Conservation (phyloP, 176 grass and related monocot species). For the Microstegium vimineum region DNA sequence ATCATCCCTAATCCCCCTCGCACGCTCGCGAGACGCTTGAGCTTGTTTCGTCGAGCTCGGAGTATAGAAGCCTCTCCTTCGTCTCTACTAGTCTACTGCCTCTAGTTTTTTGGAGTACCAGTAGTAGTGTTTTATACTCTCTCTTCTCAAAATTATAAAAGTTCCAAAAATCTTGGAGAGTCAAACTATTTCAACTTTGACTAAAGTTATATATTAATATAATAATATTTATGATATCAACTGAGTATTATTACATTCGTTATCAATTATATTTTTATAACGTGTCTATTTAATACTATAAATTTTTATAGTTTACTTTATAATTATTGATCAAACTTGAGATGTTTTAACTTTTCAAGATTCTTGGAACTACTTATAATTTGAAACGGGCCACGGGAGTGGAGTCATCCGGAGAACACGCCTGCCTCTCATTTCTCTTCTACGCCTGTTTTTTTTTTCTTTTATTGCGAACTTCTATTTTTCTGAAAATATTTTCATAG, state of each 20-base stretch:
- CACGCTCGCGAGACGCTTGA: not conserved
- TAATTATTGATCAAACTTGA: no score
- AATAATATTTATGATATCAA: no score
- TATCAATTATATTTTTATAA: no score
- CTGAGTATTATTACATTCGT: no score
- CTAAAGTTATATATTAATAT: no score
- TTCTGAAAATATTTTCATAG: not conserved
- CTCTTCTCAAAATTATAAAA: no score
- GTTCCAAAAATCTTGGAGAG: no score
- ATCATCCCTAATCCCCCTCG: conserved; percentile 46
- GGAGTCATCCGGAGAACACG: conserved; percentile 22
- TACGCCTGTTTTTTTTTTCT: not conserved
- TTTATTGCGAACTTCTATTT: not conserved
- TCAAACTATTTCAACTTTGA: no score
- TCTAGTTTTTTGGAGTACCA: not conserved
- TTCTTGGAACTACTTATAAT: no score
- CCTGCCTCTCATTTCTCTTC: not conserved
- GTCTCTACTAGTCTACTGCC: not conserved
- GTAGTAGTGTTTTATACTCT: not conserved
- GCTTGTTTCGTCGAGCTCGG: conserved; percentile 2
- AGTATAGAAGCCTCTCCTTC: not conserved
- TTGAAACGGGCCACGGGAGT: conserved; percentile 28
- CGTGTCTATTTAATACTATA: no score
- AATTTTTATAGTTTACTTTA: no score
- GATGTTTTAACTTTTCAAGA: no score